Evolutionary conservation across 805 yeast species (phyloP), one percentile per base, ranked within the genome.

Genomic region (Pichia nakasei): DNA sequence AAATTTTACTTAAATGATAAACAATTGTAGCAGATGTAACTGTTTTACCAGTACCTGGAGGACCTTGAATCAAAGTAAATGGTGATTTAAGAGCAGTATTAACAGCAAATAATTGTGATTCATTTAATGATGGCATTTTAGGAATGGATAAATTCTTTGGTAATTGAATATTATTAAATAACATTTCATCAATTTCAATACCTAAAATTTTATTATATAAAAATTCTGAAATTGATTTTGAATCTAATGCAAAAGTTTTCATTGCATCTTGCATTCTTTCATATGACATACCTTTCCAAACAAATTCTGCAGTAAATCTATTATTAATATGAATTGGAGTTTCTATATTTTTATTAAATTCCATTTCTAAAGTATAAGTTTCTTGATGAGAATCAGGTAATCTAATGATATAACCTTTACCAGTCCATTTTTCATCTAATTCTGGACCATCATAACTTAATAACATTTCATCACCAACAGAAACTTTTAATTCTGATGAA

Each of bases 41-140:
- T 1, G 97, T 89, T 58, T 89, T 89, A 59, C 97, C 97, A 0
- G 97, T 89, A 50, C 95, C 95, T 4, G 97, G 97, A 9, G 97
- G 97, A 17, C 97, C 97, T 61, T 89, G 96, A 49, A 87, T 86
- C 51, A 87, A 69, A 6, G 93, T 76, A 37, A 88, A 67, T 2
- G 95, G 95, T 51, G 78, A 69, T 53, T 73, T 74, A 46, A 87
- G 61, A 0, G 82, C 95, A 11, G 72, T 63, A 42, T 72, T 68
- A 22, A 89, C 87, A 0, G 97, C 96, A 54, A 74, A 76, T 3
- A 74, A 73, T 61, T 89, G 97, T 2, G 96, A 85, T 8, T 67
- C 70, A 59, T 89, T 89, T 51, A 89, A 68, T 42, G 75, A 76
- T 0, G 86, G 75, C 48, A 83, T 69, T n/a, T 77, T 75, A 0